phyloP scores from a whole-genome alignment of 805 yeast genomes.

The Lachancea cidri region DNA sequence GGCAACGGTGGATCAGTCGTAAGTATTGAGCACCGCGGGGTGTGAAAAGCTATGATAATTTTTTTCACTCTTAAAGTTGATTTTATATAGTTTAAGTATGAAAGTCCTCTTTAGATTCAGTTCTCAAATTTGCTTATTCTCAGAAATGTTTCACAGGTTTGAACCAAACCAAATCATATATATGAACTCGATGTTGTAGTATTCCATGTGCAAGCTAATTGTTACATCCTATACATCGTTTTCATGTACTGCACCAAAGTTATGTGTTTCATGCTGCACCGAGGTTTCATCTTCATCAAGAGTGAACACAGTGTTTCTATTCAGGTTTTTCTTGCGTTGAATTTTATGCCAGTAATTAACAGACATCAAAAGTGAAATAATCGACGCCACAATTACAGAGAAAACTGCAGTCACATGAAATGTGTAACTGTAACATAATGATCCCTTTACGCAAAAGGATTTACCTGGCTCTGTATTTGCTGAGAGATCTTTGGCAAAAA shows the following conservation, averaged over 20 bases:
- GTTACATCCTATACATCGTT: not conserved
- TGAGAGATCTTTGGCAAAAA: conserved; percentile 54
- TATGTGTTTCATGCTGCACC: not conserved
- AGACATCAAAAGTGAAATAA: not conserved
- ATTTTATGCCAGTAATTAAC: conserved; percentile 1
- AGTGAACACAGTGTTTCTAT: conserved; percentile 2
- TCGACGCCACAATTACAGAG: conserved; percentile 15
- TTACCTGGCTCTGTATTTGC: conserved; percentile 36
- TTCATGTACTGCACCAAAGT: not conserved
- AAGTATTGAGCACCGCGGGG: conserved; percentile 11
- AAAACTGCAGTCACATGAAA: conserved; percentile 30
- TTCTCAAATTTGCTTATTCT: not conserved
- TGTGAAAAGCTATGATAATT: not conserved
- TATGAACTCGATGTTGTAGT: too few relatives aligned
- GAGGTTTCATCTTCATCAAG: conserved; percentile 5
- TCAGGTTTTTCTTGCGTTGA: not conserved
- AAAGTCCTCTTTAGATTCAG: not conserved
- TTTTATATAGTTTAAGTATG: not conserved
- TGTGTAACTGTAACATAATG: conserved; percentile 43
- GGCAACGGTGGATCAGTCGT: conserved; percentile 22
- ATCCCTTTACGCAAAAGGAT: conserved; percentile 42
- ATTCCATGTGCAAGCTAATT: too few relatives aligned
- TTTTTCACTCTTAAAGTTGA: not conserved
- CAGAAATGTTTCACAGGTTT: not conserved
- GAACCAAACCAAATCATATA: too few relatives aligned